These are phyloP conservation scores for Diplodia intermedia DNA, from an alignment of 2,329 filamentous ascomycete species.

Conservation along the genomic window DNA sequence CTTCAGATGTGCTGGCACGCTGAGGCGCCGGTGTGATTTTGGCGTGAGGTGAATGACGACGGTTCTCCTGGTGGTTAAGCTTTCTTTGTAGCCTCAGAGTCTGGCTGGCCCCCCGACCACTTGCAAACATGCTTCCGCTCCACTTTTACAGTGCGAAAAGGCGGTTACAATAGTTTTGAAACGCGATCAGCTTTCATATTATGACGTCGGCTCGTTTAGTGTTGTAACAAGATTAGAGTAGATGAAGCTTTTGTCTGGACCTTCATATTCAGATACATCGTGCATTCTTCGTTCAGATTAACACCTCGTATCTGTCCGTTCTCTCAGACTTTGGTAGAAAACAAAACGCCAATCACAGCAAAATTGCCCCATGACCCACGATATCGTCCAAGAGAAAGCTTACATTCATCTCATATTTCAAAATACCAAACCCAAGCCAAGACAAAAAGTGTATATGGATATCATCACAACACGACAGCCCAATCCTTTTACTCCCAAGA, in stretches of 20 bases:
- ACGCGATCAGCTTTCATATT: neutral
- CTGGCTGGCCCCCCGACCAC: neutral
- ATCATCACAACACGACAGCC: neutral
- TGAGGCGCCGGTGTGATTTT: neutral
- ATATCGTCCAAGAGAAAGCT: neutral
- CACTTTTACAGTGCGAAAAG: neutral
- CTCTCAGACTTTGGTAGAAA: neutral
- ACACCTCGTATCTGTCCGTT: neutral
- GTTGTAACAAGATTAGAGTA: no score
- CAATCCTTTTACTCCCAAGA: neutral
- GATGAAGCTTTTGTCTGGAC: no score
- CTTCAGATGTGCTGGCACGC: neutral
- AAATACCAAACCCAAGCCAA: neutral
- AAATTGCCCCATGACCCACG: neutral
- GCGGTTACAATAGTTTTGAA: neutral
- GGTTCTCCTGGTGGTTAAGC: neutral
- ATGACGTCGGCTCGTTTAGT: no score
- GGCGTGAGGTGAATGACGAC: neutral
- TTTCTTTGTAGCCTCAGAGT: neutral
- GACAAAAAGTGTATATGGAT: conserved; percentile 4
- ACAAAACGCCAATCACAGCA: neutral
- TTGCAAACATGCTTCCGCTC: neutral
- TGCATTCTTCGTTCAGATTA: no score
- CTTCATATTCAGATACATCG: neutral
- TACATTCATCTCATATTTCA: neutral